Evolutionary conservation across 179 eudicot genomes (phyloP).

Genomic region (Amaranthus tricolor): DNA sequence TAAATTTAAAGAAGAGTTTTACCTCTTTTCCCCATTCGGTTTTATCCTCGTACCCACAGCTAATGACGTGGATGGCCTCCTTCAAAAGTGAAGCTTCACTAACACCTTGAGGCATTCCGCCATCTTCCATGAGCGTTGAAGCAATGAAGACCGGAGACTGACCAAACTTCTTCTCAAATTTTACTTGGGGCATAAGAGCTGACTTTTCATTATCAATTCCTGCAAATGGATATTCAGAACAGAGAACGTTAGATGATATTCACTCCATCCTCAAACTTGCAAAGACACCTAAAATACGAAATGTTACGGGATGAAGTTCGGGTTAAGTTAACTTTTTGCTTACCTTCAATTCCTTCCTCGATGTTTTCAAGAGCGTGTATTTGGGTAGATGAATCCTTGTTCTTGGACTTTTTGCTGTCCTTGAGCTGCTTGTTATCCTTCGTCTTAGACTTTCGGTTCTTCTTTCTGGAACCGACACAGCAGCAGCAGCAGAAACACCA

Average conservation of each 20-base stretch:
- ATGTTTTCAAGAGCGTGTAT: conserved; percentile 77
- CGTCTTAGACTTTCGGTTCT: conserved; percentile 42
- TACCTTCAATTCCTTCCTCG: conserved; percentile 81
- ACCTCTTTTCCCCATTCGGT: conserved; percentile 90
- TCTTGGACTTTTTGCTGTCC: conserved; percentile 39
- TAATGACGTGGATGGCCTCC: conserved; percentile 77
- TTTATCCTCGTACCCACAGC: conserved; percentile 80
- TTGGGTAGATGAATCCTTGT: conserved; percentile 62
- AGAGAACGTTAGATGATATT: background rate
- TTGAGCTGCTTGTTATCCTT: conserved; percentile 46
- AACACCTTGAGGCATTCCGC: conserved; percentile 52
- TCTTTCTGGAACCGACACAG: conserved; percentile 52
- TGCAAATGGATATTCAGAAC: conserved; percentile 24
- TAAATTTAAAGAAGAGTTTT: background rate
- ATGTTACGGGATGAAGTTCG: no score
- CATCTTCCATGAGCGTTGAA: conserved; percentile 63
- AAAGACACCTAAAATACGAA: background rate
- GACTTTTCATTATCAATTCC: conserved; percentile 65
- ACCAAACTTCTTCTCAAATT: conserved; percentile 71
- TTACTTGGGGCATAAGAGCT: conserved; percentile 64
- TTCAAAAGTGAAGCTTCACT: conserved; percentile 60
- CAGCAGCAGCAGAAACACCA: conserved; percentile 74
- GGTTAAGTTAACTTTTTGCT: background rate
- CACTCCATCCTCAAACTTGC: background rate
- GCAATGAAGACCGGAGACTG: conserved; percentile 71